Evolutionary conservation across 2,329 filamentous ascomycete species (phyloP).

Genomic region (Zalaria obscura): DNA sequence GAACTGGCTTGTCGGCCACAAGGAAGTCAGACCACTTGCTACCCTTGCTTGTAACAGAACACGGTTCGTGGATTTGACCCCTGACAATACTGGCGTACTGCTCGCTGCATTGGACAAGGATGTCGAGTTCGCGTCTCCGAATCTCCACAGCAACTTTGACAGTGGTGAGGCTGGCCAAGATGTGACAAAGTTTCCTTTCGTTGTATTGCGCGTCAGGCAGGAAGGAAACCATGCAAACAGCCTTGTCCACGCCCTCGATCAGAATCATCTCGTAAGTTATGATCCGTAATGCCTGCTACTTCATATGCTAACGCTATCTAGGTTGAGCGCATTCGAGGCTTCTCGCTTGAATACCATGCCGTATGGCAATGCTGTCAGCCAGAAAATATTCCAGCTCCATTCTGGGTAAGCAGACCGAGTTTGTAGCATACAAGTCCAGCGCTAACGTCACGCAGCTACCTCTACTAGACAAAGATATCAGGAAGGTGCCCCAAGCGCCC

Average conservation of each 20-base stretch:
- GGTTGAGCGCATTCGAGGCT: conserved; percentile 38
- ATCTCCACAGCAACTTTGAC: conserved; percentile 3
- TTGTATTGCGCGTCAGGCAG: conserved; percentile 34
- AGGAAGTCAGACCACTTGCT: conserved; percentile 31
- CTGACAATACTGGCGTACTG: conserved; percentile 25
- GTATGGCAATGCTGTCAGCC: conserved; percentile 34
- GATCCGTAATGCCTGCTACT: too few species aligned
- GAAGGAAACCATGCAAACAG: conserved; percentile 27
- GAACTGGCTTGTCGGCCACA: conserved; percentile 30
- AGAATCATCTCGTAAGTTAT: conserved; percentile 24
- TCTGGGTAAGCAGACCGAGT: conserved; percentile 23
- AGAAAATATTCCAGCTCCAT: conserved; percentile 28
- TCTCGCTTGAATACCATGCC: conserved; percentile 39
- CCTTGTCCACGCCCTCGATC: conserved; percentile 29
- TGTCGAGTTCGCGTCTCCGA: conserved; percentile 23
- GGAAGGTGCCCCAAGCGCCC: conserved; percentile 33
- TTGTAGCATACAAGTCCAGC: too few species aligned
- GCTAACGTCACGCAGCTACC: conserved; percentile 8
- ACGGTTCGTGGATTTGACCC: conserved; percentile 33
- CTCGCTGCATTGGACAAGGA: conserved; percentile 36
- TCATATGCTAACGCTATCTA: too few species aligned
- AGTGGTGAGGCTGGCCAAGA: background rate
- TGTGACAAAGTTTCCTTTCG: conserved; percentile 31
- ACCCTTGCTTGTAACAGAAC: conserved; percentile 30
- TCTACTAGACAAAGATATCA: conserved; percentile 34